Evolutionary conservation across 1,284 basidiomycete genomes (phyloP).

Genomic region (Phellopilus nigrolimitatus): DNA sequence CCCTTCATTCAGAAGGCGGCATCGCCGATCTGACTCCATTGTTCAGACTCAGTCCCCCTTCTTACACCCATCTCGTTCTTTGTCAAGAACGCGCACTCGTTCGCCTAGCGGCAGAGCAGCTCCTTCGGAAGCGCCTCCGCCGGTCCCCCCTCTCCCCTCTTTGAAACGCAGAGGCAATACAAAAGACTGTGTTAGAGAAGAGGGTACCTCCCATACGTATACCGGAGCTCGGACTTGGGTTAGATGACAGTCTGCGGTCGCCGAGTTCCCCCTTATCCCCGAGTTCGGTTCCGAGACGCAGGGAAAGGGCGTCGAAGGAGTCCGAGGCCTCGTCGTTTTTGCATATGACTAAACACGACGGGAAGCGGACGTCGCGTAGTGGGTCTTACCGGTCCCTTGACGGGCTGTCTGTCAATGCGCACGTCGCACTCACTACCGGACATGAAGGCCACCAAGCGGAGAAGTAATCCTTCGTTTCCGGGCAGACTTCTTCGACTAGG

Average conservation of each 20-base stretch:
- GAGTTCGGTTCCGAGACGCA: not conserved
- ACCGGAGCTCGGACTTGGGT: constrained; percentile 17
- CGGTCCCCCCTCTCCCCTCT: constrained; percentile 14
- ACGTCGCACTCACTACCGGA: constrained; percentile 17
- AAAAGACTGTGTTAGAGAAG: constrained; percentile 1
- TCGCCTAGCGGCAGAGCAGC: constrained; percentile 3
- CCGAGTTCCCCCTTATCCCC: constrained; percentile 11
- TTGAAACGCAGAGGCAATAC: not conserved
- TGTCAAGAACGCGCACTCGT: constrained; percentile 10
- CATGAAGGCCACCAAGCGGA: constrained; percentile 15
- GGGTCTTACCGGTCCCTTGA: not conserved
- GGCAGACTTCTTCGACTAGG: constrained; percentile 12
- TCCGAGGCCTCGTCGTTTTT: constrained; percentile 11
- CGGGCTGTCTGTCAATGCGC: constrained; percentile 9
- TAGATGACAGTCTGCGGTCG: constrained; percentile 15
- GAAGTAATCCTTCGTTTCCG: constrained; percentile 14
- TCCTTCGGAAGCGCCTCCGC: constrained; percentile 2
- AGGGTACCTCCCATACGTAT: constrained; percentile 16
- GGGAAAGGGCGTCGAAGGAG: not conserved
- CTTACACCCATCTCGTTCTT: not conserved
- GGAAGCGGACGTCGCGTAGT: not conserved
- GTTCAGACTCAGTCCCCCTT: not conserved
- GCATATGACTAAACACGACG: constrained; percentile 9
- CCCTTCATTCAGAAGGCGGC: constrained; percentile 5
- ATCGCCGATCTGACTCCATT: constrained; percentile 15